phyloP scores from a whole-genome alignment of 1,284 basidiomycete genomes.

The Ganoderma sp. region DNA sequence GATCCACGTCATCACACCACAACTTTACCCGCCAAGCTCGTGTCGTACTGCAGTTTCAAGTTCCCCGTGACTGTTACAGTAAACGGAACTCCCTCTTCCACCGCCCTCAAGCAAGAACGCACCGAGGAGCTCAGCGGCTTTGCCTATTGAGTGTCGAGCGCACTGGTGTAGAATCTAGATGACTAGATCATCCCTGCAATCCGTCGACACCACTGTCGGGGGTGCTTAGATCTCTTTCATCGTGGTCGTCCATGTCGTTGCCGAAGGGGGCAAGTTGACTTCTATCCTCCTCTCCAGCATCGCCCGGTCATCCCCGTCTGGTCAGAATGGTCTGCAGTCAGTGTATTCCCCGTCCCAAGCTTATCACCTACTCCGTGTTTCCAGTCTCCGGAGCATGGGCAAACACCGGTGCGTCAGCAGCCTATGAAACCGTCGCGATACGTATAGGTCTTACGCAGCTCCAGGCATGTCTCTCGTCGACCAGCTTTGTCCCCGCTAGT shows the following conservation, averaged over 20 bases:
- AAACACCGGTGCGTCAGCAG: too few species aligned
- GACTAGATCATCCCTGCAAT: slow-evolving; percentile 38
- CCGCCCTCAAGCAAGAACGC: slow-evolving; percentile 75
- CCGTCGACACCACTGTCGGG: slow-evolving; percentile 11
- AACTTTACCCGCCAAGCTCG: slow-evolving; percentile 51
- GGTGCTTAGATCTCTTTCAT: slow-evolving; percentile 50
- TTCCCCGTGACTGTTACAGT: slow-evolving; percentile 56
- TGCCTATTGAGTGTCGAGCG: slow-evolving; percentile 87
- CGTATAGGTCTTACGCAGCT: too few species aligned
- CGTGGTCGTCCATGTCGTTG: slow-evolving; percentile 46
- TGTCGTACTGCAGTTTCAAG: slow-evolving; percentile 91
- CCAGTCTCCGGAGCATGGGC: too few species aligned
- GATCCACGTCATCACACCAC: slow-evolving; percentile 28
- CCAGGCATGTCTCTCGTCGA: too few species aligned
- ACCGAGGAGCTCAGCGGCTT: slow-evolving; percentile 93
- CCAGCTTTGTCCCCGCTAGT: too few species aligned
- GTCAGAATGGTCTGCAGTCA: slow-evolving; percentile 32
- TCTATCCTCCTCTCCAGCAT: slow-evolving; percentile 41
- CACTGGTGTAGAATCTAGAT: slow-evolving; percentile 61
- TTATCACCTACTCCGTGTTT: too few species aligned
- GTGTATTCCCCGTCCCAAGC: slow-evolving; percentile 7
- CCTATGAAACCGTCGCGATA: too few species aligned
- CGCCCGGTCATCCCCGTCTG: slow-evolving; percentile 49
- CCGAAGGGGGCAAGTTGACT: slow-evolving; percentile 40
- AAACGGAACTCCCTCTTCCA: slow-evolving; percentile 87